These are phyloP conservation scores for Cyclotella sp. DNA, from an alignment of 108 stramenopile species.

Conservation along the genomic window DNA sequence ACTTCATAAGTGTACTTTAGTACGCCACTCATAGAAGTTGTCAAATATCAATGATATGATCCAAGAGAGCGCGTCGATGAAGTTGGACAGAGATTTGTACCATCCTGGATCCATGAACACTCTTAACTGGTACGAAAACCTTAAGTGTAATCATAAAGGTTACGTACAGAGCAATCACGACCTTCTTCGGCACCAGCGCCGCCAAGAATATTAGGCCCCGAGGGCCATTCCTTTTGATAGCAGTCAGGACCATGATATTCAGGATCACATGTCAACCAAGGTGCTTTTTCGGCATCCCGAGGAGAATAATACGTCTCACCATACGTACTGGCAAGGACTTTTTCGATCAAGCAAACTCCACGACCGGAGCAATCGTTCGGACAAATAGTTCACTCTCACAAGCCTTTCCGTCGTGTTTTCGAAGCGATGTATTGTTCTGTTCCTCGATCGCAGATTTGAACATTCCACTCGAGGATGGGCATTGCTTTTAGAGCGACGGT, in stretches of 20 bases:
- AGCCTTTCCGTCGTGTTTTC: slow-evolving; percentile 82
- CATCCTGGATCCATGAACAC: background rate
- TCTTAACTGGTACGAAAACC: slow-evolving; percentile 63
- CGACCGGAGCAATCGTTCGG: slow-evolving; percentile 78
- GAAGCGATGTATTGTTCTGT: slow-evolving; percentile 81
- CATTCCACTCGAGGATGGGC: slow-evolving; percentile 80
- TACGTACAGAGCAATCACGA: slow-evolving; percentile 87
- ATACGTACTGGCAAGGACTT: slow-evolving; percentile 59
- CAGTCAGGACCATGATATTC: slow-evolving; percentile 91
- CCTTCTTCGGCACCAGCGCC: slow-evolving; percentile 69
- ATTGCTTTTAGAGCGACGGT: slow-evolving; percentile 44
- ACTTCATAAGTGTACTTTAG: background rate
- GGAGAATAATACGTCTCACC: slow-evolving; percentile 58
- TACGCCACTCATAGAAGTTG: background rate
- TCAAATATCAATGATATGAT: background rate
- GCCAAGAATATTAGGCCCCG: slow-evolving; percentile 69
- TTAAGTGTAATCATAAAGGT: slow-evolving; percentile 69
- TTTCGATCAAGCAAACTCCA: slow-evolving; percentile 74
- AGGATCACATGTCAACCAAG: slow-evolving; percentile 86
- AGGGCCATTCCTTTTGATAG: slow-evolving; percentile 81
- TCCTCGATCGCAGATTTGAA: slow-evolving; percentile 79
- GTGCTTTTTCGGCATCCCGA: slow-evolving; percentile 87
- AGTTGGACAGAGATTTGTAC: background rate
- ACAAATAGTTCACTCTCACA: slow-evolving; percentile 80
- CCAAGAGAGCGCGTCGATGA: background rate